A percentile compares a stretch with the other conserved stretches of the same genome.
Conservation (phyloP, 2,329 filamentous ascomycete species). For the Falciphora oryzae region DNA sequence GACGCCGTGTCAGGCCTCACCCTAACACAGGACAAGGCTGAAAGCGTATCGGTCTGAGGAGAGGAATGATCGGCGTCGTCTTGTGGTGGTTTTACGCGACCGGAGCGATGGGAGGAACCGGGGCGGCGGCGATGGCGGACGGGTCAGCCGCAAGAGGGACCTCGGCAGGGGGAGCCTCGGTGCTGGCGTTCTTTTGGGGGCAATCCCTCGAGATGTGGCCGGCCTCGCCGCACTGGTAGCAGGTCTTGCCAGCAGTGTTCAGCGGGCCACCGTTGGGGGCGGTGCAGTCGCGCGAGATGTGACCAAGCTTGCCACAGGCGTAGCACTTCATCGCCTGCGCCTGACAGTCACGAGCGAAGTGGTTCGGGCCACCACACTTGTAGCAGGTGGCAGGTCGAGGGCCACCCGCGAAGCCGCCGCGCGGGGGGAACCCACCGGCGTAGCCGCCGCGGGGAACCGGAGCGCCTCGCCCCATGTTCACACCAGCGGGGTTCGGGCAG, state of each 20-base stretch:
- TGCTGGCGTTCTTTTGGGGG: constrained; percentile 58
- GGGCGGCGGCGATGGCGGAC: constrained; percentile 31
- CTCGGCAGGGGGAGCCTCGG: constrained; percentile 27
- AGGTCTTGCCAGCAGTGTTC: constrained; percentile 95
- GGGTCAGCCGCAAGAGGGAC: constrained; percentile 36
- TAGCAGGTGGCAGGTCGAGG: constrained; percentile 67
- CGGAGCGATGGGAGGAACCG: constrained; percentile 37
- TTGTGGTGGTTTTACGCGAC: constrained; percentile 19
- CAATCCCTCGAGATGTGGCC: constrained; percentile 97
- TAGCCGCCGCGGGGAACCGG: constrained; percentile 61
- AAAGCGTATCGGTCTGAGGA: background rate
- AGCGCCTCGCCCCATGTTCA: constrained; percentile 58
- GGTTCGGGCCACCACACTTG: constrained; percentile 83
- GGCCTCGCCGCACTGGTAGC: constrained; percentile 93
- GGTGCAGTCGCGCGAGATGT: constrained; percentile 92
- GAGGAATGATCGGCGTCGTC: background rate
- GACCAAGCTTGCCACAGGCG: constrained; percentile 89
- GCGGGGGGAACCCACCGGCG: constrained; percentile 51
- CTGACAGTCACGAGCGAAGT: constrained; percentile 97
- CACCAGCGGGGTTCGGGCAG: constrained; percentile 69
- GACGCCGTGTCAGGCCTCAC: too few relatives aligned
- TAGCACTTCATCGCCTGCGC: constrained; percentile 99
- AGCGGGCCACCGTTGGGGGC: constrained; percentile 93
- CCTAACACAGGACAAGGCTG: background rate
- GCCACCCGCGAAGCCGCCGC: constrained; percentile 69